A percentile compares a stretch with the other conserved stretches of the same genome.
phyloP scores from a whole-genome alignment of 805 yeast species.

The Candida ascalaphidarum region DNA sequence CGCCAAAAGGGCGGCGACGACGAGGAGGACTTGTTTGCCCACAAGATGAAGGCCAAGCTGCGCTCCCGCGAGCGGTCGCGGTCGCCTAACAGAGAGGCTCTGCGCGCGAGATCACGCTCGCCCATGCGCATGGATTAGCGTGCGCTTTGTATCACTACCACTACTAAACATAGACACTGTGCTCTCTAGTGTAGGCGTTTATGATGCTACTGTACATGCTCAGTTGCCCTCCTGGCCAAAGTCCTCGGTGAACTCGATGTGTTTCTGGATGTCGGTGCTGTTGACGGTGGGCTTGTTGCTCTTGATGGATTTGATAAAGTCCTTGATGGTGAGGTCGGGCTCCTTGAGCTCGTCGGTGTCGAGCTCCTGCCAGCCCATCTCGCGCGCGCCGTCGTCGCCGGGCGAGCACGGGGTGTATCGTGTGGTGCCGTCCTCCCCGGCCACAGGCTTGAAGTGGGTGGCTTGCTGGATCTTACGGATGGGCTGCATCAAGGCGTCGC shows the following conservation, averaged over 20 bases:
- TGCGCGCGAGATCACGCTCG: no score
- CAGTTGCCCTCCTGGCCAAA: conserved; percentile 96
- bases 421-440: conserved; percentile 29
- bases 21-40: conserved; percentile 17
- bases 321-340: conserved; percentile 84
- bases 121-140: no score
- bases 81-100: no score
- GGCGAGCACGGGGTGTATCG: conserved; percentile 92
- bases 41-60: no score
- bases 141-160: no score
- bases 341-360: conserved; percentile 84
- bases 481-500: conserved; percentile 98
- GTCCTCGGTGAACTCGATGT: conserved; percentile 82
- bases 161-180: no score
- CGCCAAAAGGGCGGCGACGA: conserved; percentile 4
- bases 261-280: conserved; percentile 70
- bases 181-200: no score
- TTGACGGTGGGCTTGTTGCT: conserved; percentile 94
- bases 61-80: no score
- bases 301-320: conserved; percentile 86
- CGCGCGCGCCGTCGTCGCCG: conserved; percentile 80
- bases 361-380: conserved; percentile 90
- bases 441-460: conserved; percentile 76
- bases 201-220: conserved; percentile 2
- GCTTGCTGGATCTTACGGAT: conserved; percentile 92